A percentile compares a stretch with the other conserved stretches of the same genome.
Conservation (phyloP, 768 basidiomycete species). For the Clavulina sp. region DNA sequence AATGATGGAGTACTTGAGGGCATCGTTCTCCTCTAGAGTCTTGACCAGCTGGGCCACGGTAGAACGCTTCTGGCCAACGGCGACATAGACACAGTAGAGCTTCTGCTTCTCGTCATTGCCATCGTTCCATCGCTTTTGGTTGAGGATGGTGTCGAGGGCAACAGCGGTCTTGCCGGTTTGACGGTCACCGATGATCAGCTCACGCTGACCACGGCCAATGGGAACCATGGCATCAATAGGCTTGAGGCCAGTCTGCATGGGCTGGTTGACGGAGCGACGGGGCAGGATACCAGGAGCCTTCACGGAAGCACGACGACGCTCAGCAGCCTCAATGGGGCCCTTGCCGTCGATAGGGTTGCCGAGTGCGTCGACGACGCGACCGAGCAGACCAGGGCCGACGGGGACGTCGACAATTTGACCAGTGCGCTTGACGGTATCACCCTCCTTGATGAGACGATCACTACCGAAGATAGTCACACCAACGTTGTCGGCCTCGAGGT, state of each 20-base stretch:
- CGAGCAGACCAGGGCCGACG: constrained; percentile 90
- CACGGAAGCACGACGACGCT: constrained; percentile 91
- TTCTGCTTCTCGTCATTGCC: constrained; percentile 94
- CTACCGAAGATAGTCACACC: constrained; percentile 99
- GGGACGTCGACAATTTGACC: constrained; percentile 99
- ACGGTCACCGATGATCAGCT: constrained; percentile 99
- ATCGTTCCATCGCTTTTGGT: constrained; percentile 99
- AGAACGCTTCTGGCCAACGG: constrained; percentile 97
- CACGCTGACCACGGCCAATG: constrained; percentile 99
- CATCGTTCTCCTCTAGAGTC: constrained; percentile 99
- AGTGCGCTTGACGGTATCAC: constrained; percentile 99
- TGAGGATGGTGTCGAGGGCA: constrained; percentile 98
- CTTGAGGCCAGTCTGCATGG: constrained; percentile 99
- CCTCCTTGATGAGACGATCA: constrained; percentile 98
- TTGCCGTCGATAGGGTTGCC: constrained; percentile 99
- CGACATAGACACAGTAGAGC: constrained; percentile 99
- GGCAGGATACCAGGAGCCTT: constrained; percentile 99
- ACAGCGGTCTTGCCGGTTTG: constrained; percentile 99
- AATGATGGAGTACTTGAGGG: constrained; percentile 99
- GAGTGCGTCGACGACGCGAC: constrained; percentile 98
- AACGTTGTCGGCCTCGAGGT: constrained; percentile 99
- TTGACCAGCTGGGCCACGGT: constrained; percentile 99
- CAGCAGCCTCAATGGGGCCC: constrained; percentile 83
- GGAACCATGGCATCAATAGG: constrained; percentile 99
- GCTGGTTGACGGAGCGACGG: constrained; percentile 98